phyloP scores from a whole-genome alignment of 441 rosid species.

The Croton laevigatus region DNA sequence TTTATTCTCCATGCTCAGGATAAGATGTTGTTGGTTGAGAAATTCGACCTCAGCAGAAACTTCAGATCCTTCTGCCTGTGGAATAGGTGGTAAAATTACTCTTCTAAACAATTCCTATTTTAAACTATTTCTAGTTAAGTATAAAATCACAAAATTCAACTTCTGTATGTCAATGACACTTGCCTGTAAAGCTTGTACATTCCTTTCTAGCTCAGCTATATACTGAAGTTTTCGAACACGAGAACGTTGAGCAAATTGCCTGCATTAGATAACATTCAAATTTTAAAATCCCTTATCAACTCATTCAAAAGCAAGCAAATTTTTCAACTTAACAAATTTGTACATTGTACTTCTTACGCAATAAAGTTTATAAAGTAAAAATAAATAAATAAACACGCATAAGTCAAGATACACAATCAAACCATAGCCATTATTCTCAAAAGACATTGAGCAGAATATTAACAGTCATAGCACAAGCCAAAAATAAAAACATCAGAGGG shows the following conservation, averaged over 20 bases:
- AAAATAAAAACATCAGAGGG: neutral
- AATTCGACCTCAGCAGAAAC: constrained; percentile 95
- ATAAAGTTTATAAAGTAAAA: neutral
- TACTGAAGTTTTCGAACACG: constrained; percentile 98
- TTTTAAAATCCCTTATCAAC: neutral
- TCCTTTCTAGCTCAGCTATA: constrained; percentile 98
- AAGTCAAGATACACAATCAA: neutral
- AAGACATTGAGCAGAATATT: neutral
- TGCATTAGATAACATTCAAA: constrained; percentile 33
- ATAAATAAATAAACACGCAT: neutral
- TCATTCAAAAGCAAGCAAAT: neutral
- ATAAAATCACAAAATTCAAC: constrained; percentile 7
- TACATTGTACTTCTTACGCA: neutral
- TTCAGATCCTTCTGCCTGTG: constrained; percentile 89
- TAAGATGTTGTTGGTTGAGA: constrained; percentile 87
- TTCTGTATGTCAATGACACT: constrained; percentile 19
- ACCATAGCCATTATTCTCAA: neutral
- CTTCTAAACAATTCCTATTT: constrained; percentile 6
- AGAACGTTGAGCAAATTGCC: constrained; percentile 99
- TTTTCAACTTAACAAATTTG: neutral
- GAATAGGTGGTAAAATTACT: constrained; percentile 9
- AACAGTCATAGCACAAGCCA: neutral
- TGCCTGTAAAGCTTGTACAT: constrained; percentile 96
- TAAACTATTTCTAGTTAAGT: constrained; percentile 5
- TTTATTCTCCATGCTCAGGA: constrained; percentile 97